A percentile compares a stretch with the other conserved stretches of the same genome.
Conservation (phyloP, 495 filamentous ascomycete species). For the Cudoniella acicularis region DNA sequence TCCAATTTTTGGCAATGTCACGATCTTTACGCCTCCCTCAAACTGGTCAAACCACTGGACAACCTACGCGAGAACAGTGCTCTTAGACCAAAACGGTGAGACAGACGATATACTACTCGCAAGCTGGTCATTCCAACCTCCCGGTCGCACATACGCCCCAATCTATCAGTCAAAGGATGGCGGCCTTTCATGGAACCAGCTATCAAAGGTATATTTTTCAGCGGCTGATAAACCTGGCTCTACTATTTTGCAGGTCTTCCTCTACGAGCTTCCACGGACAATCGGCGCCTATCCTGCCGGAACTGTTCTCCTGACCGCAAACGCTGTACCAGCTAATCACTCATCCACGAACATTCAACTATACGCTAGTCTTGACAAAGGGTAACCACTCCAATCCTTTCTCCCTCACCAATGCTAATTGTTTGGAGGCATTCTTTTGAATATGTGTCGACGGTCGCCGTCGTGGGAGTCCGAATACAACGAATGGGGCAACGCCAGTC, state of each 20-base stretch:
- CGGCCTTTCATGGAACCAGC: conserved; percentile 55
- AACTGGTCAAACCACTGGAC: conserved; percentile 1
- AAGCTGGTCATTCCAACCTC: conserved; percentile 56
- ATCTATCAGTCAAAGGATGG: conserved; percentile 58
- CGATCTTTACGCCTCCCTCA: background rate
- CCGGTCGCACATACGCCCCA: conserved; percentile 56
- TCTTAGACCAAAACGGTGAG: conserved; percentile 27
- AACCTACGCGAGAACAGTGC: conserved; percentile 46
- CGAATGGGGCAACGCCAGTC: conserved; percentile 58
- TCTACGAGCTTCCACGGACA: conserved; percentile 53
- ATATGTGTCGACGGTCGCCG: conserved; percentile 58
- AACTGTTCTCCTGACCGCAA: conserved; percentile 52
- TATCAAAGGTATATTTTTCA: conserved; percentile 55
- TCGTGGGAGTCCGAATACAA: conserved; percentile 49
- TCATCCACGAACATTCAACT: conserved; percentile 54
- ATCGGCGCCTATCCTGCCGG: conserved; percentile 55
- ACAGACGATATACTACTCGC: conserved; percentile 48
- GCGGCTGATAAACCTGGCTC: conserved; percentile 51
- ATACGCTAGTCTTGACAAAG: conserved; percentile 53
- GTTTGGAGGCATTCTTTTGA: conserved; percentile 49
- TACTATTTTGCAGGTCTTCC: conserved; percentile 54
- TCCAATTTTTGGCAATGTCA: background rate
- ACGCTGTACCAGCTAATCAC: conserved; percentile 3
- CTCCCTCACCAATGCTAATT: background rate
- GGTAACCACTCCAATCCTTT: background rate